These are phyloP conservation scores for Lolium perenne DNA, from an alignment of 176 grass and related monocot species.

Conservation along the genomic window DNA sequence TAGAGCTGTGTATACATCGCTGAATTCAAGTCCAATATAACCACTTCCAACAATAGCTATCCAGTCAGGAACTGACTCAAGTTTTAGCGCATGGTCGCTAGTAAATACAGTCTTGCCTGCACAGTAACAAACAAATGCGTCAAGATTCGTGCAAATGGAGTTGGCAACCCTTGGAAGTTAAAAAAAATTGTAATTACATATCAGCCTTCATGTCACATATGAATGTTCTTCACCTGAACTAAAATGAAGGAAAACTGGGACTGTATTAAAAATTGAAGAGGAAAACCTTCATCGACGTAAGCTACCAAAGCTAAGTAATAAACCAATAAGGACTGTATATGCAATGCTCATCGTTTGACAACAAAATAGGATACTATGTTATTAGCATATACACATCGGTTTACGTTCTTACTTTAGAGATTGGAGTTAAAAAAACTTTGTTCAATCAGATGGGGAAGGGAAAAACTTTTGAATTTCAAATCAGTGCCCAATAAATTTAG, in stretches of 20 bases:
- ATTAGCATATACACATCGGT: background rate
- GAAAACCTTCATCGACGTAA: constrained; percentile 16
- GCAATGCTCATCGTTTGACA: background rate
- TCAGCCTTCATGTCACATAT: background rate
- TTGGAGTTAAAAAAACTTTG: constrained; percentile 14
- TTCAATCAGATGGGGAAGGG: background rate
- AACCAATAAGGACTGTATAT: constrained; percentile 22
- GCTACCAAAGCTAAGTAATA: background rate
- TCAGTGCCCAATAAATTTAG: constrained; percentile 21
- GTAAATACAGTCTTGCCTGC: constrained; percentile 94
- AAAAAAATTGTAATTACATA: background rate
- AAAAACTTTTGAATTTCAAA: background rate
- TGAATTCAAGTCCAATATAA: constrained; percentile 99
- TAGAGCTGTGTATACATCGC: constrained; percentile 93
- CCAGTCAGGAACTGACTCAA: constrained; percentile 91
- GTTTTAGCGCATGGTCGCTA: constrained; percentile 90
- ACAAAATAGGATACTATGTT: background rate
- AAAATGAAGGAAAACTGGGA: constrained; percentile 27
- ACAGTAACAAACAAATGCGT: constrained; percentile 30
- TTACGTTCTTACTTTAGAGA: constrained; percentile 13
- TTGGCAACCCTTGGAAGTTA: background rate
- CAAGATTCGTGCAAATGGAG: constrained; percentile 1
- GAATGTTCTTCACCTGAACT: constrained; percentile 16
- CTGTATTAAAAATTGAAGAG: background rate
- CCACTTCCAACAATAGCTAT: constrained; percentile 98